Evolutionary conservation across 2,329 filamentous ascomycete genomes (phyloP).

Genomic region (Acephala macrosclerotiorum): DNA sequence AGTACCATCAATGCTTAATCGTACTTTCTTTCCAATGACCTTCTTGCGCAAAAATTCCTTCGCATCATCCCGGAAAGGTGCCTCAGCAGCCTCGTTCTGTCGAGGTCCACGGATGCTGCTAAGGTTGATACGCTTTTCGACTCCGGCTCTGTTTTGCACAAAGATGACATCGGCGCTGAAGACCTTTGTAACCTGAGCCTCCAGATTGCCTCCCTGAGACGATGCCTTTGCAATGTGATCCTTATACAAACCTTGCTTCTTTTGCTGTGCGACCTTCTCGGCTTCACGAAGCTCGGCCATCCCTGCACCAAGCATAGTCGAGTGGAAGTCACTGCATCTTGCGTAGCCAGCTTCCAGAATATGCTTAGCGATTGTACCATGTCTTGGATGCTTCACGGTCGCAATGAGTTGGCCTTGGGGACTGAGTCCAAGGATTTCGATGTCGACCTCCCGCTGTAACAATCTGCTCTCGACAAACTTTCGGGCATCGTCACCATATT

Average conservation of each 20-base stretch:
- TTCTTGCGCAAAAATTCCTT: constrained; percentile 96
- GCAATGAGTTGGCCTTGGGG: constrained; percentile 93
- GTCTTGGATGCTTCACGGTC: constrained; percentile 80
- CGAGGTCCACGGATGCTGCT: constrained; percentile 96
- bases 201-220: constrained; percentile 68
- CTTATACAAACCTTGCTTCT: constrained; percentile 81
- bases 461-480: constrained; percentile 86
- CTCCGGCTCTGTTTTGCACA: constrained; percentile 82
- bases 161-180: constrained; percentile 89
- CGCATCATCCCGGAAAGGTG: constrained; percentile 88
- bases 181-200: constrained; percentile 85
- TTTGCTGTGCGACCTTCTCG: constrained; percentile 83
- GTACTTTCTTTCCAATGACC: constrained; percentile 94
- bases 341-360: constrained; percentile 89
- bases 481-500: constrained; percentile 87
- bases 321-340: constrained; percentile 94
- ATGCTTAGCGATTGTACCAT: constrained; percentile 90
- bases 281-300: constrained; percentile 88
- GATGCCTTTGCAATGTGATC: constrained; percentile 75
- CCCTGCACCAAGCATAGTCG: constrained; percentile 85
- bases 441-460: constrained; percentile 83
- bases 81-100: constrained; percentile 82
- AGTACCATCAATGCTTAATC: constrained; percentile 86
- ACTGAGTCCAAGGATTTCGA: constrained; percentile 84
- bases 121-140: constrained; percentile 88